Conservation (phyloP, 768 basidiomycete genomes). For the Tubosaeta brunneosetosa region DNA sequence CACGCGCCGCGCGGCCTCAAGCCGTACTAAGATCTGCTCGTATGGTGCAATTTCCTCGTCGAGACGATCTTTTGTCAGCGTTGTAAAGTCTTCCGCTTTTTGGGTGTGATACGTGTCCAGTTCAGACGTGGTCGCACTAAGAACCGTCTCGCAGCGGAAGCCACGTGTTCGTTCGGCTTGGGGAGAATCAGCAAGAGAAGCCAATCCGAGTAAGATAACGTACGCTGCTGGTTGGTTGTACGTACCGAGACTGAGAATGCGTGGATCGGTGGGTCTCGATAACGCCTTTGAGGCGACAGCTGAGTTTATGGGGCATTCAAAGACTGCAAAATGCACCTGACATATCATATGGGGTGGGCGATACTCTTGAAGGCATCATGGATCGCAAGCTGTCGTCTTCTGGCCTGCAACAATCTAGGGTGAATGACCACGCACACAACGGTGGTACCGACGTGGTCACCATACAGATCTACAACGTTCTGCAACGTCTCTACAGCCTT, state of each 20-base stretch:
- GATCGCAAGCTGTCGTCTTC: slow-evolving; percentile 40
- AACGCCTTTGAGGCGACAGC: slow-evolving; percentile 38
- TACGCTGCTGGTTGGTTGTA: slow-evolving; percentile 44
- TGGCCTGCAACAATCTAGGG: slow-evolving; percentile 24
- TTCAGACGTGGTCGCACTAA: slow-evolving; percentile 51
- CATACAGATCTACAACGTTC: slow-evolving; percentile 71
- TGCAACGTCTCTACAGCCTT: slow-evolving; percentile 70
- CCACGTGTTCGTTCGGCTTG: slow-evolving; percentile 60
- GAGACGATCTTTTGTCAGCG: slow-evolving; percentile 59
- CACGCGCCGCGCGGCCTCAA: slow-evolving; percentile 50
- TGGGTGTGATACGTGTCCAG: slow-evolving; percentile 54
- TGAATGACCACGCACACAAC: background rate
- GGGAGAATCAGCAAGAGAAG: slow-evolving; percentile 2
- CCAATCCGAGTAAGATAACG: background rate
- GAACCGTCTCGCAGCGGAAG: slow-evolving; percentile 79
- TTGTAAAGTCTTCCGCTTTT: slow-evolving; percentile 64
- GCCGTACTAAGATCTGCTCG: slow-evolving; percentile 55
- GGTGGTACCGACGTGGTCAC: slow-evolving; percentile 61
- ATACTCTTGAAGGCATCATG: slow-evolving; percentile 74
- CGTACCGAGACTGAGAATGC: slow-evolving; percentile 61
- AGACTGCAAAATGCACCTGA: slow-evolving; percentile 40
- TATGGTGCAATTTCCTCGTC: slow-evolving; percentile 76
- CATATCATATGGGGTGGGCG: slow-evolving; percentile 73
- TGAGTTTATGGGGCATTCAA: background rate
- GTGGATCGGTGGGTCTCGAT: slow-evolving; percentile 36